Conservation (phyloP, 2,329 filamentous ascomycete species). For the Cladophialophora bantiana region DNA sequence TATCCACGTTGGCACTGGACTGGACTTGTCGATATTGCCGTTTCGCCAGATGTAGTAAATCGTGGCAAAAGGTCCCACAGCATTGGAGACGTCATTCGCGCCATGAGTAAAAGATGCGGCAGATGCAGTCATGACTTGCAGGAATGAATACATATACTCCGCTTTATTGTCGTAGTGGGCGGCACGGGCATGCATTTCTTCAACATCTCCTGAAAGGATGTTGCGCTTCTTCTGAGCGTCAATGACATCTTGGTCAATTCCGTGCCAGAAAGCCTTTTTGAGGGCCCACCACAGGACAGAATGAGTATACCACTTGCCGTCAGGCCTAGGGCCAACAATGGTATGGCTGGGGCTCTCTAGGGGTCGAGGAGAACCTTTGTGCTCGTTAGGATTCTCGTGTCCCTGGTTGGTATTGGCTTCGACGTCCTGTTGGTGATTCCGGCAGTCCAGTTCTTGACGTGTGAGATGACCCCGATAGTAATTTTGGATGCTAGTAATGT, state of each 20-base stretch:
- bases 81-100: constrained; percentile 77
- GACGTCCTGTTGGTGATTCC: no score
- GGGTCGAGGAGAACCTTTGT: no score
- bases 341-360: neutral
- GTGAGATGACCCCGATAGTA: no score
- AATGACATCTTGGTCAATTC: constrained; percentile 18
- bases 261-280: constrained; percentile 19
- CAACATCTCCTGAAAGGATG: constrained; percentile 17
- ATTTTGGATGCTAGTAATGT: no score
- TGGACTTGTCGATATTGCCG: constrained; percentile 65
- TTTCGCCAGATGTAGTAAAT: constrained; percentile 73
- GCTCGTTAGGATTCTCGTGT: no score
- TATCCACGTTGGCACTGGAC: constrained; percentile 74
- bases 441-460: no score
- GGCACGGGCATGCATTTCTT: constrained; percentile 57
- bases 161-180: constrained; percentile 72
- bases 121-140: constrained; percentile 60
- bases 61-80: constrained; percentile 72
- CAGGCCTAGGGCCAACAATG: constrained; percentile 20
- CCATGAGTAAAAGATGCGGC: constrained; percentile 66
- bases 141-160: constrained; percentile 65
- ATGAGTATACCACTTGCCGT: neutral
- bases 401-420: no score
- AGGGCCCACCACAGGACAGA: constrained; percentile 22
- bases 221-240: constrained; percentile 13